These are phyloP conservation scores for Kodamaea kaohsiungensis DNA, from an alignment of 805 yeast species.

Conservation along the genomic window DNA sequence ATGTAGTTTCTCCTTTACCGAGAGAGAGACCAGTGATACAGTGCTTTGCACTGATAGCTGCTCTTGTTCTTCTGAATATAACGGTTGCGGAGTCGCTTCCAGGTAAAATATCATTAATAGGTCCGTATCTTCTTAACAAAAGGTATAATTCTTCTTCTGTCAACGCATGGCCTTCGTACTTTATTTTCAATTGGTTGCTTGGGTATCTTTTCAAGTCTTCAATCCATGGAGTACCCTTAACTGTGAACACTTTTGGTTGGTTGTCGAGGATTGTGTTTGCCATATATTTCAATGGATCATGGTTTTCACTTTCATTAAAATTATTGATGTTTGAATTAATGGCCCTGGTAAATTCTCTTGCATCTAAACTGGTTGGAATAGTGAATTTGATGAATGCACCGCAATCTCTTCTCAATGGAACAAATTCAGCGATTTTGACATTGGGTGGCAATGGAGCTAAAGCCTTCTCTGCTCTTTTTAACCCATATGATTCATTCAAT, in stretches of 20 bases:
- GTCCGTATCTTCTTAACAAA: constrained; percentile 84
- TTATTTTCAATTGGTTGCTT: constrained; percentile 58
- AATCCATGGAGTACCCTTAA: constrained; percentile 93
- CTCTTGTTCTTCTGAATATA: constrained; percentile 54
- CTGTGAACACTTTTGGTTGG: constrained; percentile 62
- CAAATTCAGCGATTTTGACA: constrained; percentile 53
- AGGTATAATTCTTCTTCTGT: constrained; percentile 81
- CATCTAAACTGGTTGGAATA: constrained; percentile 53
- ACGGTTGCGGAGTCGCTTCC: constrained; percentile 46
- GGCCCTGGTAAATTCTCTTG: constrained; percentile 53
- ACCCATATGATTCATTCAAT: background rate
- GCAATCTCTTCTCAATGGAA: constrained; percentile 81
- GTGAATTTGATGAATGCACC: constrained; percentile 86
- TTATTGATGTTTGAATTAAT: constrained; percentile 48
- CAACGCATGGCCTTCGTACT: constrained; percentile 74
- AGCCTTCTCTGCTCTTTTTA: constrained; percentile 3
- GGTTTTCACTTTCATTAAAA: constrained; percentile 14
- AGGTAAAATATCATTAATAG: constrained; percentile 71
- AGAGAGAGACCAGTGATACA: constrained; percentile 81
- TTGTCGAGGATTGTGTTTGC: constrained; percentile 16
- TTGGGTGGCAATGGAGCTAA: constrained; percentile 32
- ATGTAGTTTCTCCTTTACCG: constrained; percentile 50
- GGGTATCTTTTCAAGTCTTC: constrained; percentile 87
- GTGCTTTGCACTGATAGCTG: constrained; percentile 85
- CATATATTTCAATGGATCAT: constrained; percentile 11